Evolutionary conservation across 2,329 filamentous ascomycete species (phyloP), one percentile per base, ranked within the genome.

Genomic region (Fusarium hostae): DNA sequence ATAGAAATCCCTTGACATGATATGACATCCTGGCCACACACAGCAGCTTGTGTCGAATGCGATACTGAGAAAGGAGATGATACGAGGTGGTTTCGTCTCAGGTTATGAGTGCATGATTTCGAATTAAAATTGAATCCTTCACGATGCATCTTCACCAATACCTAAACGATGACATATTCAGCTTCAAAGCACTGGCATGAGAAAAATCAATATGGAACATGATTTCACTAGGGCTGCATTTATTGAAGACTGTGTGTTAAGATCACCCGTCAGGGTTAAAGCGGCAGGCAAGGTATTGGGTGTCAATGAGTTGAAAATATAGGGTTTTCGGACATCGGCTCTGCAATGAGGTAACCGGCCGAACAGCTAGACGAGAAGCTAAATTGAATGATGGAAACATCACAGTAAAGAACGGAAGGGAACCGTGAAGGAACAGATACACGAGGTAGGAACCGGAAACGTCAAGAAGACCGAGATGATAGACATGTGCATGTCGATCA

Each of bases 251-350:
- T 50, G 24, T 37, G 60, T 59, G 39, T 47, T 56, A 39, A 51
- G 66, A 70, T 72, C 69, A 26, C 28, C 61, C 18, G 41, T 32
- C 48, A 73, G 55, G 70, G 66, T 52, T 56, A 13, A 16, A 44
- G 24, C 37, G 63, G 63, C 56, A 37, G 24, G 13, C 43, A 50
- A 32, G 40, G 39, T 15, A 48, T 56, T 32, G 22, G 28, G 30
- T 35, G 54, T 56, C 30, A 48, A 51, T 51, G 63, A 41, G 22
- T 24, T 56, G 26, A 18, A 54, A 30, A 40, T 37, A 65, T 28
- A 55, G 64, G 32, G 24, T 24, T 26, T 35, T 61, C 63, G 40
- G 51, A 7, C 24, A 28, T 44, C 40, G 52, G 32, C 47, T 30
- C 34, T 60, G 39, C 22, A 50, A 39, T 58, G 55, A 51, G 44